Conservation (phyloP, 1,284 basidiomycete genomes). For the Apiotrichum laibachii region DNA sequence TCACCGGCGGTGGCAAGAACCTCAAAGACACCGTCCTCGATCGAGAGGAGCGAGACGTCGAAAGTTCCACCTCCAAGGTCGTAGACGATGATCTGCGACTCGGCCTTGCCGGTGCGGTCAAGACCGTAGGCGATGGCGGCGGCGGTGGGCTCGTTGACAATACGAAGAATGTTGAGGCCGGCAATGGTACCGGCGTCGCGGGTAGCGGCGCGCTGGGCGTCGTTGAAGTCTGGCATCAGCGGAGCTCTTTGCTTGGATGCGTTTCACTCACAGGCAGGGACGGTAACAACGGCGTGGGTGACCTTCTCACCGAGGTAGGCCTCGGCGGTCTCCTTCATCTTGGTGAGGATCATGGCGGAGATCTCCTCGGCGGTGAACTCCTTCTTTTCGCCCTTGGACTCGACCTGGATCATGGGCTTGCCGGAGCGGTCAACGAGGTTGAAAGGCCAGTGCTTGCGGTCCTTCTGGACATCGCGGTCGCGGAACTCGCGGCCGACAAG, state of each 20-base stretch:
- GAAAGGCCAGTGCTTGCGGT: constrained; percentile 68
- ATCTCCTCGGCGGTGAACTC: constrained; percentile 94
- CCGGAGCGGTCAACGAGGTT: constrained; percentile 71
- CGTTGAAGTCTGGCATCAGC: constrained; percentile 99
- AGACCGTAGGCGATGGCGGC: constrained; percentile 97
- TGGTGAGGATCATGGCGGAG: constrained; percentile 93
- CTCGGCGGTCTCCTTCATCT: constrained; percentile 99
- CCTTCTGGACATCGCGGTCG: constrained; percentile 76
- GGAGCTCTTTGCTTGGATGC: too few relatives aligned
- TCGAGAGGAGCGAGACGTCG: constrained; percentile 96
- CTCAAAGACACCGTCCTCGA: constrained; percentile 98
- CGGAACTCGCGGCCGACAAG: constrained; percentile 66
- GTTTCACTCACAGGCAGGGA: constrained; percentile 37
- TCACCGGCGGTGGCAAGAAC: constrained; percentile 99
- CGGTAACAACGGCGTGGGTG: constrained; percentile 84
- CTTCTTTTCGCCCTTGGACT: constrained; percentile 80
- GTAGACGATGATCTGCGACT: constrained; percentile 90
- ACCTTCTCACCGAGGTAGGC: constrained; percentile 85
- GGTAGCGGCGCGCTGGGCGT: constrained; percentile 96
- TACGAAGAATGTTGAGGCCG: constrained; percentile 92
- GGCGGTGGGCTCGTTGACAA: constrained; percentile 98
- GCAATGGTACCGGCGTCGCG: constrained; percentile 97
- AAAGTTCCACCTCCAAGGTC: constrained; percentile 99
- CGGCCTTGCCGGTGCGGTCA: constrained; percentile 62
- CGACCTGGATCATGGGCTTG: constrained; percentile 82